Evolutionary conservation across 1,284 basidiomycete species (phyloP).

Genomic region (Schizopora paradoxa): DNA sequence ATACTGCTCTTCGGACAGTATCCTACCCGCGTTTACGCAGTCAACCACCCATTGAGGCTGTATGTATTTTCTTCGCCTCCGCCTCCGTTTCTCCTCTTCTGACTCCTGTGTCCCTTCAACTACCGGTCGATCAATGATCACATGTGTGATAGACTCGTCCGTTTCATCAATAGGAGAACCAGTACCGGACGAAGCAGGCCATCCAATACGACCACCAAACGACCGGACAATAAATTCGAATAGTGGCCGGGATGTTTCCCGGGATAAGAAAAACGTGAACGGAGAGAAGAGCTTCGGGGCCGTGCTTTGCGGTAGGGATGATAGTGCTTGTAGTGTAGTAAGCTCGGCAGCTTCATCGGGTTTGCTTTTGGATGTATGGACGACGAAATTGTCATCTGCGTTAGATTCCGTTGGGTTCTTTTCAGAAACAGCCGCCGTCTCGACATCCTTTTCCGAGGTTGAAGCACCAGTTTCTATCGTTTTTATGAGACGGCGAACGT

Average conservation of each 20-base stretch:
- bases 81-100: constrained; percentile 55
- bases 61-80: constrained; percentile 77
- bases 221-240: constrained; percentile 95
- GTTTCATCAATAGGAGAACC: constrained; percentile 75
- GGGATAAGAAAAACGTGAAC: constrained; percentile 92
- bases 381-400: constrained; percentile 67
- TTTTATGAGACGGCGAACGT: constrained; percentile 73
- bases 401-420: constrained; percentile 29
- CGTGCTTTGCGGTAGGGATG: constrained; percentile 48
- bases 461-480: constrained; percentile 40
- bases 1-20: constrained; percentile 85
- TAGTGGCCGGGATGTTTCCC: constrained; percentile 88
- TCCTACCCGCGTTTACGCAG: constrained; percentile 84
- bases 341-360: constrained; percentile 50
- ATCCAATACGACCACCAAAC: constrained; percentile 87
- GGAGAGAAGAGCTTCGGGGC: constrained; percentile 71
- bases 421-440: constrained; percentile 35
- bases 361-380: constrained; percentile 58
- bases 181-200: constrained; percentile 80
- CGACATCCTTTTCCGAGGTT: constrained; percentile 32
- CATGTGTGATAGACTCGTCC: constrained; percentile 88
- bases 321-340: constrained; percentile 76
- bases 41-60: constrained; percentile 99
- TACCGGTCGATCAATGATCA: constrained; percentile 88
- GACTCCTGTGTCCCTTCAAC: constrained; percentile 44